Base-by-base conservation (phyloP, 176 grass and related monocot species). In the Triticum dicoccoides region DNA sequence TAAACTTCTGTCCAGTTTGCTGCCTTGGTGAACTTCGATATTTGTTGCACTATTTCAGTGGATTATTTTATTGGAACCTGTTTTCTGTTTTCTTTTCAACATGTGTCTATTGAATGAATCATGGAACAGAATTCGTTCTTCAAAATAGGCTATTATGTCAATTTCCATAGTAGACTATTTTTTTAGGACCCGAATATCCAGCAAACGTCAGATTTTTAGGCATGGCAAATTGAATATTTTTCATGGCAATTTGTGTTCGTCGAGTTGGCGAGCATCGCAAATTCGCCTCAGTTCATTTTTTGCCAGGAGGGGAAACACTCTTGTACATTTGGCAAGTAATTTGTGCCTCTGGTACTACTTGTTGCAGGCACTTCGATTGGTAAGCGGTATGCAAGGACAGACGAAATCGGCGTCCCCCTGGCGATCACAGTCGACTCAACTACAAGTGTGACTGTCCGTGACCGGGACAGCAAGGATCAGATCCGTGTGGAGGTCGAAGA, bases 401-500 rank as follows among this genome's bases (percentile, higher is more conserved):
- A 95, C 9, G 91, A 94, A 49, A 86, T 95, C 2, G 96, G 93
- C 17, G 96, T 94, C 2, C 93, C 96, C 35, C 84, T 98, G 25
- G 91, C 93, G 0, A 85, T 95, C 63, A 95, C 96, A 0, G 93
- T 95, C 0, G 96, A 98, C 52, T 89, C 92, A 11, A 91, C 90
- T 2, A 80, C 83, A 0, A 91, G 83, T 0, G 91, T 98, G 51
- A 95, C 96, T 0, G 80, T 95, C 45, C 93, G 91, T 2, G 96
- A 98, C 7, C 66, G 96, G 70, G 96, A 95, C 56, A 98, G 90
- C 74, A 98, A 98, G 76, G 83, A 93, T 47, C 93, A 98, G 75
- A 88, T 98, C 67, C 93, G 96, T 0, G 84, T 94, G 0, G 87
- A 93, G n/a, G 89, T 98, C 0, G 88, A 87, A 29, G 91, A 95